A percentile compares a stretch with the other conserved stretches of the same genome.
These are phyloP conservation scores for Cladophialophora immunda DNA, from an alignment of 2,329 filamentous ascomycete genomes.

Conservation along the genomic window DNA sequence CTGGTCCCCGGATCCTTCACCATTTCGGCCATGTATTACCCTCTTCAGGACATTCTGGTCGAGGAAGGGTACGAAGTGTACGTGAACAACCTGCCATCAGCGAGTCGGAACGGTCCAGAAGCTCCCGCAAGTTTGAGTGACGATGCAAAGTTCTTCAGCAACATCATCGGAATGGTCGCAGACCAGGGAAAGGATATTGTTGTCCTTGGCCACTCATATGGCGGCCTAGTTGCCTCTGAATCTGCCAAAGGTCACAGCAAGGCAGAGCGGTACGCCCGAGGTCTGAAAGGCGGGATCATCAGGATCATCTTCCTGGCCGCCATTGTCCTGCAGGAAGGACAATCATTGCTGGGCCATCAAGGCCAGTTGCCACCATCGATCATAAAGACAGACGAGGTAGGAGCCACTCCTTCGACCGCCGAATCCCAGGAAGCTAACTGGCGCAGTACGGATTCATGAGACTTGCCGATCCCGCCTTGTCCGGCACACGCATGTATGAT, in stretches of 20 bases:
- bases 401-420: conserved; percentile 6
- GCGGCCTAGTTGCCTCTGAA: conserved; percentile 45
- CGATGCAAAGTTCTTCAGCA: conserved; percentile 44
- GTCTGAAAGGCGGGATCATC: conserved; percentile 38
- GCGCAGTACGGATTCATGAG: conserved; percentile 21
- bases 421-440: conserved; percentile 17
- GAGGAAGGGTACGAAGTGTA: conserved; percentile 16
- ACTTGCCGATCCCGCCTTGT: conserved; percentile 19
- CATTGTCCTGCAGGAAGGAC: conserved; percentile 24
- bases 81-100: conserved; percentile 26
- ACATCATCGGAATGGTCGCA: conserved; percentile 40
- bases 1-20: conserved; percentile 25
- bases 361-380: conserved; percentile 16
- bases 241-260: conserved; percentile 43
- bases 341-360: conserved; percentile 17
- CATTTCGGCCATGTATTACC: conserved; percentile 11
- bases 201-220: conserved; percentile 45
- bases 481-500: conserved; percentile 21
- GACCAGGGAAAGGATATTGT: conserved; percentile 45
- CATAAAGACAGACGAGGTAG: conserved; percentile 21
- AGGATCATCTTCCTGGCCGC: conserved; percentile 21
- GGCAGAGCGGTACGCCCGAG: conserved; percentile 32
- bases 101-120: conserved; percentile 32
- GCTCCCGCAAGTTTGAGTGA: conserved; percentile 43
- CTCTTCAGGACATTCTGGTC: conserved; percentile 11